phyloP scores from a whole-genome alignment of 1,139 yeast genomes.

The Taphrina populina region DNA sequence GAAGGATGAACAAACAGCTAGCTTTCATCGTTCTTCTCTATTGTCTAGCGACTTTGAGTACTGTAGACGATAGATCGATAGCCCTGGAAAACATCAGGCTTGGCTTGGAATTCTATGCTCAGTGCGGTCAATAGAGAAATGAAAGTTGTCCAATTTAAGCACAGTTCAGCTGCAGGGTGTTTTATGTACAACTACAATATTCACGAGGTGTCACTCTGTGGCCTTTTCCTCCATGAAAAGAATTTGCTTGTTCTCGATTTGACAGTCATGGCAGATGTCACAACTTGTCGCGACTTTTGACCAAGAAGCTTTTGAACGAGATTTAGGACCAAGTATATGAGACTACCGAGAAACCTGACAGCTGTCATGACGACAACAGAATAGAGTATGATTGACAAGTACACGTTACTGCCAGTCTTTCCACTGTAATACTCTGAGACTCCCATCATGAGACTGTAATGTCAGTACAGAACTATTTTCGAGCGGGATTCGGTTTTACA shows the following conservation, averaged over 20 bases:
- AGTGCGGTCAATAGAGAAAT: too few relatives aligned
- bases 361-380: conserved; percentile 26
- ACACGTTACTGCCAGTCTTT: conserved; percentile 12
- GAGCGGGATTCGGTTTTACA: background rate
- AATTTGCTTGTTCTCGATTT: background rate
- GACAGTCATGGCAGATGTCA: conserved; percentile 9
- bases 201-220: too few relatives aligned
- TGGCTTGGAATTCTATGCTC: too few relatives aligned
- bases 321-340: conserved; percentile 9
- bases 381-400: conserved; percentile 23
- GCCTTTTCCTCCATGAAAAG: background rate
- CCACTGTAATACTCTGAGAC: conserved; percentile 27
- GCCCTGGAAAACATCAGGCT: too few relatives aligned
- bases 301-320: conserved; percentile 2
- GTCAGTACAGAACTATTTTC: too few relatives aligned
- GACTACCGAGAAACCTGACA: conserved; percentile 12
- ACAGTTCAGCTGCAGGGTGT: too few relatives aligned
- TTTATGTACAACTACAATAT: too few relatives aligned
- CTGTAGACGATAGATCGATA: too few relatives aligned
- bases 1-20: too few relatives aligned
- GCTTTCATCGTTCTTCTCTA: too few relatives aligned
- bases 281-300: background rate
- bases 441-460: conserved; percentile 12
- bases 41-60: too few relatives aligned
- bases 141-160: too few relatives aligned